Percentiles rank a stretch among this genome's conserved stretches.
Evolutionary conservation across 257 asterid species (phyloP).

Genomic region (Solanum ahanhuiri): DNA sequence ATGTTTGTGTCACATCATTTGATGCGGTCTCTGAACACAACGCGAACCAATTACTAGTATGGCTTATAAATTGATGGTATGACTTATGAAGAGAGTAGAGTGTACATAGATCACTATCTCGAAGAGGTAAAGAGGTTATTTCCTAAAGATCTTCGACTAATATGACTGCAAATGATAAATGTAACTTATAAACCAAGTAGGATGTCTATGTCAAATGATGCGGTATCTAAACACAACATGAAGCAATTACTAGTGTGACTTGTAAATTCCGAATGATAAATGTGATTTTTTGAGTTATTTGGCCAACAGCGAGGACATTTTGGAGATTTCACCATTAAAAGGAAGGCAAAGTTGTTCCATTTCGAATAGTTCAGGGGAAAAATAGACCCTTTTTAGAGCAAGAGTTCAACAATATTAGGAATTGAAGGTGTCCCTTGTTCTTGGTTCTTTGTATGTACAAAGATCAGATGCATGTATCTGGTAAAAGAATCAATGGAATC

Average conservation of each 20-base stretch:
- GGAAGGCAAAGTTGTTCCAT: not conserved
- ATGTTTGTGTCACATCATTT: too few relatives aligned
- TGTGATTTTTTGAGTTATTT: not conserved
- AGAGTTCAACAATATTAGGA: not conserved
- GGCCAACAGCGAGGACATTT: not conserved
- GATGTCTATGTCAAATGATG: not conserved
- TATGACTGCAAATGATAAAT: too few relatives aligned
- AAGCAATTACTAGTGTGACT: not conserved
- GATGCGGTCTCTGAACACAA: too few relatives aligned
- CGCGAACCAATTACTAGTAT: too few relatives aligned
- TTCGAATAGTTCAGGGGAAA: not conserved
- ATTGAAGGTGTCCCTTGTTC: not conserved
- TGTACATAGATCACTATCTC: too few relatives aligned
- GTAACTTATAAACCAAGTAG: not conserved
- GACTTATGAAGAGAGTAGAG: too few relatives aligned
- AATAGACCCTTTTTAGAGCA: not conserved
- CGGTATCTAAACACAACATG: not conserved
- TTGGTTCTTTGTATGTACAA: not conserved
- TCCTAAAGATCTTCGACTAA: accelerated
- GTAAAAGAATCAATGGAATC: constrained; percentile 17
- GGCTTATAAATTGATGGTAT: too few relatives aligned
- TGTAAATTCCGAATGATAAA: not conserved
- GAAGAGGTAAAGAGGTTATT: too few relatives aligned
- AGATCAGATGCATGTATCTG: not conserved
- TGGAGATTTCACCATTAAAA: too few relatives aligned